Base-by-base conservation (phyloP, 2,329 filamentous ascomycete species). In the Fusarium coicis region DNA sequence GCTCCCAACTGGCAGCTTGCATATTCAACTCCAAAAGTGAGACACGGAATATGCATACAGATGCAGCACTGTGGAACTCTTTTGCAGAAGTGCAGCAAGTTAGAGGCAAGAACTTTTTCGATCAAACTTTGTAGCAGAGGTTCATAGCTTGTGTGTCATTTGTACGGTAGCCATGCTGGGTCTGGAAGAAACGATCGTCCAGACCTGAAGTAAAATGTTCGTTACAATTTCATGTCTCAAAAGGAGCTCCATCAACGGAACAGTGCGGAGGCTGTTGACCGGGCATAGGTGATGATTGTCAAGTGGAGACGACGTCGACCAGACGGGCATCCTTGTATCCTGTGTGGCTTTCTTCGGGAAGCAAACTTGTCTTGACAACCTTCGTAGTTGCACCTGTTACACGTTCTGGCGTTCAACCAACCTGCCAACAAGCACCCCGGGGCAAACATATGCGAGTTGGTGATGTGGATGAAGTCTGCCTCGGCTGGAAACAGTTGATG, bases 1-100 rank as follows among this genome's bases (percentile, higher is more conserved):
- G 53, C 58, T 73, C 61, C 58, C 43, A 23, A 56, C 57, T 71
- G 72, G 64, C 69, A 50, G 55, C 59, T 71, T 73, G 68, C 69
- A 49, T 66, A n/a, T 50, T 44, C 32, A 53, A 54, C 49, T 62
- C 56, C 66, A 53, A 46, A 44, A 63, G 50, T 39, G 49, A 64
- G 62, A 60, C 54, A 62, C 53, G 43, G 50, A 59, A 66, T 53
- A 68, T 68, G 55, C 65, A 55, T 49, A 60, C 64, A 39, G 56
- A 46, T 67, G 47, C 52, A 64, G 53, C 57, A n/a, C 19, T 60
- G 62, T 67, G 75, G 64, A 70, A 57, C 54, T 43, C 46, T 26
- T 53, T 63, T 66, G 68, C 63, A 76, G 49, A 26, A 65, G 15
- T 37, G 44, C 40, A 55, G 30, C 23, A 32, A 12, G 46, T 32